Base-by-base conservation (phyloP, 2,329 filamentous ascomycete species). In the Aspergillus carbonarius region DNA sequence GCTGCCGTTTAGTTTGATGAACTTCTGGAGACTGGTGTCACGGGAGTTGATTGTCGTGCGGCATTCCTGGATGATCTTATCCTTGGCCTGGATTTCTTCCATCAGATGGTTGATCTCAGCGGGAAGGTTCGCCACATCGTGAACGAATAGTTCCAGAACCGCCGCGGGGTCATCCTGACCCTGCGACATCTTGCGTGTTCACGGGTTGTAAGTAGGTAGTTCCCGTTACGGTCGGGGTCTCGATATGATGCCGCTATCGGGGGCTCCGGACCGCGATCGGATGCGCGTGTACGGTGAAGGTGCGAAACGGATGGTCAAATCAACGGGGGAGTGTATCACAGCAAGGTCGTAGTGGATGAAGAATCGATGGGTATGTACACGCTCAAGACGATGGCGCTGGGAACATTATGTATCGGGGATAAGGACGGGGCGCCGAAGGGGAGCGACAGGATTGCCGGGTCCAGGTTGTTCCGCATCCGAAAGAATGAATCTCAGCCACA, bases 81-180 rank as follows among this genome's bases (percentile, higher is more conserved):
- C 85, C 68, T 88, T 88, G 60, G 85, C 85, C 65, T 86, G 81
- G 44, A 88, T 86, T 66, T 88, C 86, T 66, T 88, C 86, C 71
- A 88, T 84, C 57, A 88, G 75, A 75, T 88, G 86, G 9, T 81
- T 83, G 49, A 88, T 84, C 68, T 88, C 86, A 2, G 84, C 84
- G 0, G 86, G 85, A 15, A 88, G 74, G 62, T 88, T 88, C 18
- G 79, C 78, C 46, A 76, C 84, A 80, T 88, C 85, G 67, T 88
- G 85, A 23, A 87, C 82, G 66, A 88, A 88, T 67, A 87, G 83
- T 68, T 88, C 86, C 47, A 88, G 73, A 15, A 88, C 84, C 7
- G 84, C 82, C 7, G 85, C 85, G 49, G 85, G 83, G 71, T 88
- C 86, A 65, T 88, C 85, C 40, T 81, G 76, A 42, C 75, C 73